These are phyloP conservation scores for Clausena lansium DNA, from an alignment of 345 rosid species.

Conservation along the genomic window DNA sequence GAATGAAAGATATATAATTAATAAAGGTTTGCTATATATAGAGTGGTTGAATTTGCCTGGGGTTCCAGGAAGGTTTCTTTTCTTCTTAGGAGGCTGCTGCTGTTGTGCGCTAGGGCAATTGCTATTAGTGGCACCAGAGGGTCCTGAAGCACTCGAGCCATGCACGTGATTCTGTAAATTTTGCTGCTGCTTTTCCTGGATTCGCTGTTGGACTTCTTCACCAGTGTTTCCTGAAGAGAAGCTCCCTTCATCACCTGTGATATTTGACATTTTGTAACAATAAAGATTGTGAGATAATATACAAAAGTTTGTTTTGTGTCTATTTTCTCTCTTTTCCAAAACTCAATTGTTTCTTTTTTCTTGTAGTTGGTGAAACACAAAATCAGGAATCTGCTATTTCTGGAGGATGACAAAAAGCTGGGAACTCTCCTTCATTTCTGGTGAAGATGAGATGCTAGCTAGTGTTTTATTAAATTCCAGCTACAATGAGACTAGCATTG, in stretches of 20 bases:
- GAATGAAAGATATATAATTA: not conserved
- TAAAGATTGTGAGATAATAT: not conserved
- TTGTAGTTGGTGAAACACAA: conserved; percentile 25
- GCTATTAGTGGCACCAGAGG: conserved; percentile 28
- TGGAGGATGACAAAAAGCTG: conserved; percentile 40
- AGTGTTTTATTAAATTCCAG: not conserved
- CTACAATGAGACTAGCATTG: conserved; percentile 22
- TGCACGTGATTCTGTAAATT: conserved; percentile 20
- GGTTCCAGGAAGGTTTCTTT: conserved; percentile 69
- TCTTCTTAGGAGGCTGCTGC: conserved; percentile 55
- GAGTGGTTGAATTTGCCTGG: conserved; percentile 49
- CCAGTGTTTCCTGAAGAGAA: conserved; percentile 63
- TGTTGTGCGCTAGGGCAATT: conserved; percentile 34
- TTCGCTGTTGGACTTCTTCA: conserved; percentile 45
- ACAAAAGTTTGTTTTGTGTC: not conserved
- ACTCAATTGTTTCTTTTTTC: not conserved
- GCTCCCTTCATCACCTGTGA: conserved; percentile 64
- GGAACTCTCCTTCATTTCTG: conserved; percentile 39
- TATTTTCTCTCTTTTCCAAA: conserved; percentile 7
- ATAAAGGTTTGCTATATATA: not conserved
- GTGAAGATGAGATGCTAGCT: conserved; percentile 8
- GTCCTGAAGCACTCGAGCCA: conserved; percentile 15
- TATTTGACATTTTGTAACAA: conserved; percentile 45
- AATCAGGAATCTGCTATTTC: conserved; percentile 31
- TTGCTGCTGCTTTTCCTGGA: conserved; percentile 28